phyloP scores from a whole-genome alignment of 164 flowering plant species.

The Aristolochia contorta region DNA sequence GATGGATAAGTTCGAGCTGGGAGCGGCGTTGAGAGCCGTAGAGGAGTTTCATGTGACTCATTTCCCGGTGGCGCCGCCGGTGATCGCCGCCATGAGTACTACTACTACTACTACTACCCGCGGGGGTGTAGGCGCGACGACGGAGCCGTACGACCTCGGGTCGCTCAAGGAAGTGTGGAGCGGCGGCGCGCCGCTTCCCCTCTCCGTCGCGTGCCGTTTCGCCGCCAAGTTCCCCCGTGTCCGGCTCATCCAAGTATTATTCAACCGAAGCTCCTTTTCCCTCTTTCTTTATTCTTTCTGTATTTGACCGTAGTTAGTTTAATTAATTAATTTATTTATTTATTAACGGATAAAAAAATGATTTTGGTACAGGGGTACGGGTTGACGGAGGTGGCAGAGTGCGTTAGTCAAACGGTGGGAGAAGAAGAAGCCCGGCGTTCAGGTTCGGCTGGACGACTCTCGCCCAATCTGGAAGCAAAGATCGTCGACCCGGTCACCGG shows the following conservation, averaged over 20 bases:
- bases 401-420: slow-evolving; percentile 80
- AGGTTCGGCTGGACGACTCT: slow-evolving; percentile 86
- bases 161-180: slow-evolving; percentile 59
- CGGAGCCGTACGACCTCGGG: slow-evolving; percentile 62
- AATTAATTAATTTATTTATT: too few species aligned
- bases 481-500: slow-evolving; percentile 68
- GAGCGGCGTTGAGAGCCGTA: slow-evolving; percentile 41
- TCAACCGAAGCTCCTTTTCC: too few species aligned
- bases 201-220: slow-evolving; percentile 72
- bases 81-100: slow-evolving; percentile 63
- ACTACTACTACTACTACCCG: too few species aligned
- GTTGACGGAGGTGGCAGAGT: slow-evolving; percentile 95
- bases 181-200: slow-evolving; percentile 87
- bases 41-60: slow-evolving; percentile 57
- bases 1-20: slow-evolving; percentile 71
- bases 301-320: too few species aligned
- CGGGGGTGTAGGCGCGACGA: slow-evolving; percentile 38
- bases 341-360: too few species aligned
- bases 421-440: slow-evolving; percentile 59
- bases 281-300: too few species aligned
- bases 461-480: slow-evolving; percentile 80
- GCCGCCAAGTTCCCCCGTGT: slow-evolving; percentile 66
- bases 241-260: slow-evolving; percentile 67
- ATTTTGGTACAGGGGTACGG: slow-evolving; percentile 95
- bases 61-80: slow-evolving; percentile 83